Conservation (phyloP, 2,329 filamentous ascomycete species). For the Fusarium nisikadoi region DNA sequence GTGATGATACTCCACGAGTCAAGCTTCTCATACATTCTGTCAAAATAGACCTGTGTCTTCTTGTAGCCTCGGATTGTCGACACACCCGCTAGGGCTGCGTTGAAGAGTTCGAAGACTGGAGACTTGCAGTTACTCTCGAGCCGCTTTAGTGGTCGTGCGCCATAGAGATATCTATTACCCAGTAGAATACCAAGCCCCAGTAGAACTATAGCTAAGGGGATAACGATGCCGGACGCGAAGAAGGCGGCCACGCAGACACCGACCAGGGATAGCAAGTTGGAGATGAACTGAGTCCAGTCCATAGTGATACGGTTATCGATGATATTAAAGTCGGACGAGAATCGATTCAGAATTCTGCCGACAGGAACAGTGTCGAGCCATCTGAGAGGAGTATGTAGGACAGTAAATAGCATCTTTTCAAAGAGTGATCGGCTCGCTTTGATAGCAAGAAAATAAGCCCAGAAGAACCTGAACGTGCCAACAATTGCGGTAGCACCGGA, state of each 20-base stretch:
- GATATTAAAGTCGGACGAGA: conserved; percentile 80
- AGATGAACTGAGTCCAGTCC: conserved; percentile 69
- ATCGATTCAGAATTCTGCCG: conserved; percentile 80
- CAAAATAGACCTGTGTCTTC: conserved; percentile 73
- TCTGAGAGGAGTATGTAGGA: conserved; percentile 78
- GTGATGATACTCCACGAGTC: conserved; percentile 74
- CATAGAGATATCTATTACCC: conserved; percentile 72
- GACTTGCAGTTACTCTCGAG: conserved; percentile 82
- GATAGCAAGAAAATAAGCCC: conserved; percentile 72
- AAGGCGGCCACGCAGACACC: conserved; percentile 74
- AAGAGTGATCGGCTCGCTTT: conserved; percentile 77
- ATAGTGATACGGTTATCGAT: conserved; percentile 75
- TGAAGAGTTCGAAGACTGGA: conserved; percentile 84
- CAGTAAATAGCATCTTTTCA: conserved; percentile 70
- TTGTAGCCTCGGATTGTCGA: conserved; percentile 80
- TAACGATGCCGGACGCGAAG: conserved; percentile 74
- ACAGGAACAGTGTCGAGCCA: conserved; percentile 85
- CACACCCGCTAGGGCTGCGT: conserved; percentile 76
- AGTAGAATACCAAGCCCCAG: conserved; percentile 67
- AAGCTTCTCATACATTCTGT: conserved; percentile 75
- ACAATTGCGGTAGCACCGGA: conserved; percentile 71
- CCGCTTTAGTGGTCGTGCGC: conserved; percentile 78
- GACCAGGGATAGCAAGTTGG: conserved; percentile 69
- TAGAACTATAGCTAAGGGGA: conserved; percentile 69
- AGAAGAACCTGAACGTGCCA: conserved; percentile 71